Conservation (phyloP, 1,284 basidiomycete genomes). For the Kwoniella shivajii region DNA sequence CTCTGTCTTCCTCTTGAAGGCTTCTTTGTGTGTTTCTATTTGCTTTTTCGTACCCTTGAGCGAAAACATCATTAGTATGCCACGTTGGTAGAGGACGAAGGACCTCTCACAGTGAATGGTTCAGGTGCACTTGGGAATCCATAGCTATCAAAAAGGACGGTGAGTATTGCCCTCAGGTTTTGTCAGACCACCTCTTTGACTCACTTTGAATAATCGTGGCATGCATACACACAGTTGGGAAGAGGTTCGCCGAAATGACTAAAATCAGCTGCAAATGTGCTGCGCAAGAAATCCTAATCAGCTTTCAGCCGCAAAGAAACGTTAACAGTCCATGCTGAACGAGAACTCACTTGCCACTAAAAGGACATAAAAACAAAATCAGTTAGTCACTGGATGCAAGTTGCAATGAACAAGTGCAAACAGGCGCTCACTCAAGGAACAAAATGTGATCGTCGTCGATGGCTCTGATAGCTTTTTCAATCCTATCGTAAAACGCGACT, state of each 20-base stretch:
- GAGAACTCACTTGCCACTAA: slow-evolving; percentile 23
- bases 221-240: slow-evolving; percentile 70
- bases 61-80: too few species aligned
- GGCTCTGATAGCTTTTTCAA: slow-evolving; percentile 65
- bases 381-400: neutral
- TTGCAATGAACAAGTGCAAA: neutral
- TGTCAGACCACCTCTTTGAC: neutral
- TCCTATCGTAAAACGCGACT: slow-evolving; percentile 65
- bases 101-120: slow-evolving; percentile 32
- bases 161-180: neutral
- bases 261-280: slow-evolving; percentile 75
- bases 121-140: slow-evolving; percentile 71
- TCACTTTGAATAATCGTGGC: slow-evolving; percentile 67
- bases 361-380: neutral
- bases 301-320: too few species aligned
- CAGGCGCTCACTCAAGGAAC: slow-evolving; percentile 38
- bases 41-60: slow-evolving; percentile 59
- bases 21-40: slow-evolving; percentile 53
- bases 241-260: slow-evolving; percentile 64
- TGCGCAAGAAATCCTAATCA: too few species aligned
- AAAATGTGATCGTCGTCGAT: slow-evolving; percentile 67
- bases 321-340: too few species aligned
- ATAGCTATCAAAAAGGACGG: slow-evolving; percentile 23
- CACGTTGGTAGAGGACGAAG: neutral
- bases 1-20: slow-evolving; percentile 63